Percentiles rank a stretch among this genome's conserved stretches.
phyloP scores from a whole-genome alignment of 2,329 filamentous ascomycete species.

The Penicillium sp. region DNA sequence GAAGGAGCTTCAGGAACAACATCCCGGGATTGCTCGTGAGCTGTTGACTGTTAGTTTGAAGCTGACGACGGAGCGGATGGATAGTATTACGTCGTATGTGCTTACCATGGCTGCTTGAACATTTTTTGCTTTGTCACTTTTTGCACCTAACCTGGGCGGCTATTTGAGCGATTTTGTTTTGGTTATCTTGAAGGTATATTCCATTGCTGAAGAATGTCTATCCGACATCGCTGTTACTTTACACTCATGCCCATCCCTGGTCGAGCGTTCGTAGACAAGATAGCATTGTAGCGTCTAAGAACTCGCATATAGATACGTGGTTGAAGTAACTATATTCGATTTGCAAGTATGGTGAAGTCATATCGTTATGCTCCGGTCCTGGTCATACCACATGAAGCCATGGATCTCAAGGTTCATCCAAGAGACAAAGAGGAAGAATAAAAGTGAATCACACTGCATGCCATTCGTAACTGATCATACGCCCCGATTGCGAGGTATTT shows the following conservation, averaged over 20 bases:
- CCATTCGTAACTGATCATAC: not conserved
- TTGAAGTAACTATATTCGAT: too few species aligned
- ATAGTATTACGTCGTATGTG: slow-evolving; percentile 55
- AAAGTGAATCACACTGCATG: not conserved
- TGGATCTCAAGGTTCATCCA: not conserved
- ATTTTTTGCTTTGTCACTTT: not conserved
- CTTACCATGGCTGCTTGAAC: slow-evolving; percentile 32
- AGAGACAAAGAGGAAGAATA: too few species aligned
- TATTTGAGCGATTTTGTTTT: slow-evolving; percentile 5
- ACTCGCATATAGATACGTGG: too few species aligned
- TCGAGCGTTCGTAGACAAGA: not conserved
- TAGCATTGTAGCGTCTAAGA: too few species aligned
- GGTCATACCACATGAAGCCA: not conserved
- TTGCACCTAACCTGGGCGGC: slow-evolving; percentile 1
- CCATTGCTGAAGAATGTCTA: too few species aligned
- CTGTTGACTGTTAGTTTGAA: slow-evolving; percentile 83
- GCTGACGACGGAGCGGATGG: slow-evolving; percentile 90
- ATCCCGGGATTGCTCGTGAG: slow-evolving; percentile 76
- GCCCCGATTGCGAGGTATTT: not conserved
- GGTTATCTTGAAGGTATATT: not conserved
- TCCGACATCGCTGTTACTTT: too few species aligned
- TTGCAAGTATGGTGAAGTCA: too few species aligned
- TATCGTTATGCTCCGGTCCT: too few species aligned
- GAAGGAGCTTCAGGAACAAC: slow-evolving; percentile 64
- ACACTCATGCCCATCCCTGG: not conserved